phyloP scores from a whole-genome alignment of 495 filamentous ascomycete genomes.

The Apodospora peruviana region DNA sequence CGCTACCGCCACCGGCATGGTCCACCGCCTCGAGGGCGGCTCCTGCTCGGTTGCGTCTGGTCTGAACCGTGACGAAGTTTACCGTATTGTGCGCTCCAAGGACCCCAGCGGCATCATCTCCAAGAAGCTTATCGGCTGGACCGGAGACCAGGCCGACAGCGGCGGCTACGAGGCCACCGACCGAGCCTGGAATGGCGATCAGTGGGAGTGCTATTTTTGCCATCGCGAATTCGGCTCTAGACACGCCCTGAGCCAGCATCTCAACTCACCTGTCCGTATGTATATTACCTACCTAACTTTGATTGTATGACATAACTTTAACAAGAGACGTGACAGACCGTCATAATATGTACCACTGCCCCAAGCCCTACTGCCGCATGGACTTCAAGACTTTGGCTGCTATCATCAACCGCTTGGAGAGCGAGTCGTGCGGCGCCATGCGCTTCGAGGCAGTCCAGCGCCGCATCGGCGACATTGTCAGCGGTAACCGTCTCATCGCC shows the following conservation, averaged over 20 bases:
- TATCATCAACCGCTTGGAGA: constrained; percentile 52
- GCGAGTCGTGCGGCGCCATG: constrained; percentile 45
- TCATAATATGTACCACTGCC: constrained; percentile 50
- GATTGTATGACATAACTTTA: neutral
- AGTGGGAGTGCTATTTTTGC: constrained; percentile 31
- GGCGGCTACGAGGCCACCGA: constrained; percentile 18
- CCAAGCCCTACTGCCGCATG: constrained; percentile 36
- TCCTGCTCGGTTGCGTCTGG: constrained; percentile 11
- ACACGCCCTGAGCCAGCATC: constrained; percentile 22
- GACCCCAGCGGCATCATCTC: constrained; percentile 27
- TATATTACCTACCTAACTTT: neutral
- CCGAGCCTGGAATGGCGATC: constrained; percentile 18
- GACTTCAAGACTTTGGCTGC: constrained; percentile 44
- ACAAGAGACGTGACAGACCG: constrained; percentile 21
- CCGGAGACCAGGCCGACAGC: constrained; percentile 1
- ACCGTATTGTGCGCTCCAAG: constrained; percentile 21
- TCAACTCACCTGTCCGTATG: constrained; percentile 32
- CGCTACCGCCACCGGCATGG: constrained; percentile 25
- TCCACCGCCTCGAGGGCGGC: constrained; percentile 27
- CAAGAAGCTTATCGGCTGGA: constrained; percentile 29
- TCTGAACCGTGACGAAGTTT: constrained; percentile 25
- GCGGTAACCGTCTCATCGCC: constrained; percentile 4
- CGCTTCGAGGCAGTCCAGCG: constrained; percentile 43
- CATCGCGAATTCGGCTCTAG: constrained; percentile 11
- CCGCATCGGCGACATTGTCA: constrained; percentile 11